Base-by-base conservation (phyloP, 371 early-diverging fungal genomes). In the Rhizoclosmatium hyalinum region DNA sequence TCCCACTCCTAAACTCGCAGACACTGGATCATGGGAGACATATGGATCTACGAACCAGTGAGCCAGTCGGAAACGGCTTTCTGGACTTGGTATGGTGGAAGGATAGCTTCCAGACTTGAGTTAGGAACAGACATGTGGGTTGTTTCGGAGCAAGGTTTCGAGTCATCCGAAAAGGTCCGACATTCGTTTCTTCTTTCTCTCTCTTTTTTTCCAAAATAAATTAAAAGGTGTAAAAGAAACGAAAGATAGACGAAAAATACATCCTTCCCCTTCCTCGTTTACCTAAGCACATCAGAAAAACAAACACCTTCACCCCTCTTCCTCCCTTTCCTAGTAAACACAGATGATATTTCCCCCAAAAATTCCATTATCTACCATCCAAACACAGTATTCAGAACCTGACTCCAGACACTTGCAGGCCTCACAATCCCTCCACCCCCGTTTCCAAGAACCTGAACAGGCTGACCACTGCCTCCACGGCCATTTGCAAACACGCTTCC, bases 391-490 rank as follows among this genome's bases (percentile, higher is more conserved):
- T 70, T 70, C 61, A 70, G 10, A 21, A 70, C 70, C 45, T 70
- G 70, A 46, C 70, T 70, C 60, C 21, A 70, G 32, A 70, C 56
- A 45, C 70, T 70, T 8, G 70, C 70, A 32, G 70, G 60, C 61
- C 61, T 6, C 57, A 70, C 70, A 32, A 43, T 10, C 44, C 65
- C 65, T 17, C 42, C 44, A 12, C 63, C 65, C 17, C n/a, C 65
- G 17, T 46, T 46, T 60, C 61, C 61, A 14, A 19, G 17, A 54
- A 19, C 14, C 10, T 24, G 21, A 60, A 10, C 14, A 60, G 6
- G 6, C 21, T 60, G 21, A 10, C 61, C 61, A 24, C 61, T 19
- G 10, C 21, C 41, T 12, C 6, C 32, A 60, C 61, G 14, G 14
- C 53, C 53, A 32, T 32, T 14, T 19, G 68, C 68, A 55, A 68